These are phyloP conservation scores for Starmerella apis DNA, from an alignment of 805 yeast genomes.

Conservation along the genomic window DNA sequence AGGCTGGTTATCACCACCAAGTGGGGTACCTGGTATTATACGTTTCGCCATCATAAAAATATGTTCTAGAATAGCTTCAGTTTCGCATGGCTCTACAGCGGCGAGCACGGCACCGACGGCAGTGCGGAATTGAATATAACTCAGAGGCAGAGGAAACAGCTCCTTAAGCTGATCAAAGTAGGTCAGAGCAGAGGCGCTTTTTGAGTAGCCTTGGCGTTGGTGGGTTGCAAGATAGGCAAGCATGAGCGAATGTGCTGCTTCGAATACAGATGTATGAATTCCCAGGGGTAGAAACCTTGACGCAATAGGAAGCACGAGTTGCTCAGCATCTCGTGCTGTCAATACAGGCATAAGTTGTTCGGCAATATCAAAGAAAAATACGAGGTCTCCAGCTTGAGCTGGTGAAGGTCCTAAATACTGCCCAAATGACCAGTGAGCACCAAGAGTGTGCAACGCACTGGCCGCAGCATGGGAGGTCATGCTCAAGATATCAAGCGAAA, in stretches of 20 bases:
- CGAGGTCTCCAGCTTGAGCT: constrained; percentile 18
- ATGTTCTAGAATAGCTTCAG: constrained; percentile 34
- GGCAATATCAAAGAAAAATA: constrained; percentile 18
- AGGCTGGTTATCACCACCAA: constrained; percentile 27
- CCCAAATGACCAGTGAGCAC: constrained; percentile 14
- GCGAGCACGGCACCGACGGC: constrained; percentile 50
- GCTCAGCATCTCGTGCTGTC: constrained; percentile 7
- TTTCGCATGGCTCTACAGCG: constrained; percentile 34
- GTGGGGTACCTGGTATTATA: not conserved
- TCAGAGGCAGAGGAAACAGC: constrained; percentile 49
- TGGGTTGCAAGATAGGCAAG: constrained; percentile 31
- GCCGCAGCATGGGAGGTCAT: constrained; percentile 1
- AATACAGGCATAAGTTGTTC: constrained; percentile 22
- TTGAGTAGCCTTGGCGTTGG: constrained; percentile 23
- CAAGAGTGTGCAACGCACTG: constrained; percentile 6
- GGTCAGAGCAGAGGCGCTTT: constrained; percentile 27
- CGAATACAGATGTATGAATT: constrained; percentile 33
- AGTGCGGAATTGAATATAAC: constrained; percentile 45
- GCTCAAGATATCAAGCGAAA: constrained; percentile 19
- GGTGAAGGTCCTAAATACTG: constrained; percentile 2
- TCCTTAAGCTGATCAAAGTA: constrained; percentile 41
- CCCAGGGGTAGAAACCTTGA: constrained; percentile 20
- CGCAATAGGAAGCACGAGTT: constrained; percentile 16
- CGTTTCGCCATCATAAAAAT: constrained; percentile 33
- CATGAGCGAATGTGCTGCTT: constrained; percentile 56